Conservation (phyloP, 2,329 filamentous ascomycete species). For the Clonostachys chloroleuca region DNA sequence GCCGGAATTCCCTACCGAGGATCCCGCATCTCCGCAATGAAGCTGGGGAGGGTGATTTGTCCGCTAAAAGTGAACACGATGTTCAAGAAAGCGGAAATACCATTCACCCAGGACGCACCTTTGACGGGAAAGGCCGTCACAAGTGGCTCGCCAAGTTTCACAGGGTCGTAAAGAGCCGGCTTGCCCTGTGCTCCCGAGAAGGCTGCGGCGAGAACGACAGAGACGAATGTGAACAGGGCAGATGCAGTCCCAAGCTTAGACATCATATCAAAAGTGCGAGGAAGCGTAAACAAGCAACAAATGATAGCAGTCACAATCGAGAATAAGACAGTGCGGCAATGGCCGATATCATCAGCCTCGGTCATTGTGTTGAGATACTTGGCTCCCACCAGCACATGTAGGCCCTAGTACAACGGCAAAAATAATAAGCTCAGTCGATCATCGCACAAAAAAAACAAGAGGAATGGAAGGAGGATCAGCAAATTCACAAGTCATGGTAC, state of each 20-base stretch:
- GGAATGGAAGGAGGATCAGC: too few relatives aligned
- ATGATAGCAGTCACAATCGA: conserved; percentile 69
- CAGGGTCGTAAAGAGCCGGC: conserved; percentile 61
- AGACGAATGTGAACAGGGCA: conserved; percentile 85
- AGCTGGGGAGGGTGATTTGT: conserved; percentile 88
- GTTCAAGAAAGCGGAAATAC: conserved; percentile 87
- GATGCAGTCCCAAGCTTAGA: conserved; percentile 76
- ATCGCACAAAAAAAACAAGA: too few relatives aligned
- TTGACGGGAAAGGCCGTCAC: conserved; percentile 64
- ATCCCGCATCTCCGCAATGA: conserved; percentile 89
- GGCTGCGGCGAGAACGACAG: conserved; percentile 76
- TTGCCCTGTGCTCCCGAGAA: conserved; percentile 75
- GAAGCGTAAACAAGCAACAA: conserved; percentile 75
- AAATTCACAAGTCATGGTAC: conserved; percentile 14
- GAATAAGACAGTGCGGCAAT: conserved; percentile 75
- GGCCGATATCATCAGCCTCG: conserved; percentile 56
- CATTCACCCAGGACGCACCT: conserved; percentile 77
- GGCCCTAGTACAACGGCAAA: conserved; percentile 11
- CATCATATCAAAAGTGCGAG: conserved; percentile 78
- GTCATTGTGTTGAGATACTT: conserved; percentile 90
- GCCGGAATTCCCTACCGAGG: conserved; percentile 30
- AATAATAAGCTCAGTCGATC: too few relatives aligned
- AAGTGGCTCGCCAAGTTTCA: conserved; percentile 52
- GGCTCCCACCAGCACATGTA: conserved; percentile 80
- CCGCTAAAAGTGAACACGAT: conserved; percentile 97